Percentiles rank a stretch among this genome's conserved stretches.
These are phyloP conservation scores for Phoma sp. DNA, from an alignment of 2,329 filamentous ascomycete genomes.

Conservation along the genomic window DNA sequence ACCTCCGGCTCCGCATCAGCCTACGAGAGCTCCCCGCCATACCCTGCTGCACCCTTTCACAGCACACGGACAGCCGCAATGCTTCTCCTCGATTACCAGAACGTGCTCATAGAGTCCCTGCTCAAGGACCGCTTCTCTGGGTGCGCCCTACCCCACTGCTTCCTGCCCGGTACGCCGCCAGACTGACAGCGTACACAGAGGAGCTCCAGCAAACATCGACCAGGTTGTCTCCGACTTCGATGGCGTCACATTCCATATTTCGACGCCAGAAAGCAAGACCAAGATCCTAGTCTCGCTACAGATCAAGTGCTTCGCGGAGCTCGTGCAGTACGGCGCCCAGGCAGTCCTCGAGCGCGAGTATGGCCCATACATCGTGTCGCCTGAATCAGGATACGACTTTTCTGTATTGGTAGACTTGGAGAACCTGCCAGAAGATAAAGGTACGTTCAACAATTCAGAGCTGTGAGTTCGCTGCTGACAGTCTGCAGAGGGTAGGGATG, in stretches of 20 bases:
- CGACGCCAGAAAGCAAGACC: conserved; percentile 90
- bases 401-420: conserved; percentile 90
- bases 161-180: conserved; percentile 39
- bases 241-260: conserved; percentile 97
- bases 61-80: conserved; percentile 51
- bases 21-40: conserved; percentile 35
- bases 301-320: conserved; percentile 92
- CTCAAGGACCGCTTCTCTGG: conserved; percentile 93
- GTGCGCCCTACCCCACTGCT: conserved; percentile 57
- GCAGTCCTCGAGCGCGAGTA: conserved; percentile 94
- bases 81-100: conserved; percentile 99
- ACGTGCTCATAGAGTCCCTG: conserved; percentile 95
- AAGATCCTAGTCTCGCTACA: conserved; percentile 94
- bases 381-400: conserved; percentile 95
- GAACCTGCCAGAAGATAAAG: conserved; percentile 79
- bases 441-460: conserved; percentile 49
- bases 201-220: conserved; percentile 86
- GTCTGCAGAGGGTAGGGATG: conserved; percentile 77
- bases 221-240: conserved; percentile 99
- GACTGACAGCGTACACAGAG: conserved; percentile 62
- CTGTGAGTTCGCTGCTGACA: conserved; percentile 24
- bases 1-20: conserved; percentile 39
- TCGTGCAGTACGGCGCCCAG: conserved; percentile 91
- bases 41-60: conserved; percentile 12
- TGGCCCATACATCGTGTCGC: conserved; percentile 83